Conservation (phyloP, 2,329 filamentous ascomycete species). For the Aspergillus sp. region DNA sequence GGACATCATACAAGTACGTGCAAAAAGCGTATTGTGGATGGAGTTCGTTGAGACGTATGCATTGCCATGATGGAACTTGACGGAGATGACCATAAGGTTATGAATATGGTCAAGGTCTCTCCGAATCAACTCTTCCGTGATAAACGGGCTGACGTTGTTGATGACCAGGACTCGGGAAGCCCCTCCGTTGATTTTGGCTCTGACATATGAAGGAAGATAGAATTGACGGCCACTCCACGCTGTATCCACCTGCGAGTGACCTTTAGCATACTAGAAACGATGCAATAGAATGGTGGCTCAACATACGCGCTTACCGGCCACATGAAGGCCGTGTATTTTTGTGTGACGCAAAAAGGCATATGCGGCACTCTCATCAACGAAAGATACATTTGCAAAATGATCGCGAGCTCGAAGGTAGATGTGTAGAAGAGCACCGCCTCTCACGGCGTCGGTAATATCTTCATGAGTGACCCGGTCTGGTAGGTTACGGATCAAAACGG, state of each 20-base stretch:
- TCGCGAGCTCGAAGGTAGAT: constrained; percentile 57
- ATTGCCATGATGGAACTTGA: constrained; percentile 53
- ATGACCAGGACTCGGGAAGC: constrained; percentile 70
- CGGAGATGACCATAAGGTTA: constrained; percentile 63
- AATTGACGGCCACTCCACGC: constrained; percentile 68
- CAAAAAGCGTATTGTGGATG: constrained; percentile 66
- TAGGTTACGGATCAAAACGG: constrained; percentile 56
- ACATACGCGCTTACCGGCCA: constrained; percentile 61
- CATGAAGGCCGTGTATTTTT: constrained; percentile 59
- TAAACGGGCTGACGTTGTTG: constrained; percentile 48
- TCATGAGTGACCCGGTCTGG: constrained; percentile 56
- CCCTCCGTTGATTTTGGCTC: constrained; percentile 57
- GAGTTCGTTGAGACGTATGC: constrained; percentile 71
- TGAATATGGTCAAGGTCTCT: constrained; percentile 77
- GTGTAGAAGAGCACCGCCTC: constrained; percentile 65
- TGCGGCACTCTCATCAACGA: constrained; percentile 59
- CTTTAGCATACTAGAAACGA: background rate
- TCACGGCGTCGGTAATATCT: constrained; percentile 59
- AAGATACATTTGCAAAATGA: constrained; percentile 60
- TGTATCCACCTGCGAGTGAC: constrained; percentile 53
- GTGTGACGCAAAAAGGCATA: constrained; percentile 58
- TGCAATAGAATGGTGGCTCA: background rate
- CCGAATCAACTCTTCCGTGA: constrained; percentile 60
- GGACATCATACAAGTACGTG: constrained; percentile 69
- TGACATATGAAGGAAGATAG: constrained; percentile 55